Percentiles rank a stretch among this genome's conserved stretches.
These are phyloP conservation scores for bread wheat (Triticum aestivum) DNA, from an alignment of 176 grass and related monocot genomes.

Conservation along the genomic window DNA sequence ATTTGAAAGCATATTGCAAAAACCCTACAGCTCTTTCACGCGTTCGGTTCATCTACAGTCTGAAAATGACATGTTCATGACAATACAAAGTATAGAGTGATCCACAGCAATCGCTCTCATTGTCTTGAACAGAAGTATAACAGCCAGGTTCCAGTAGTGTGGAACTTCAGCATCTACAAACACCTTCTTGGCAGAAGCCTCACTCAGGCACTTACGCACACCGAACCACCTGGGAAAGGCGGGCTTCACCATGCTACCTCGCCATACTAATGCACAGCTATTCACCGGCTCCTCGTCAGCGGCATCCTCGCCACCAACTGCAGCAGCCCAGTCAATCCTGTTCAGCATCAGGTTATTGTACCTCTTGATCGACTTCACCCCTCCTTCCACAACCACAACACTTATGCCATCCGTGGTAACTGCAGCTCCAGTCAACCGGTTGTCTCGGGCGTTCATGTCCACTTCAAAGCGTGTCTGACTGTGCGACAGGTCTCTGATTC, in stretches of 20 bases:
- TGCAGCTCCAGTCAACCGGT: conserved; percentile 62
- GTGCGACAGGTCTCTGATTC: conserved; percentile 77
- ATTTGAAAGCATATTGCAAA: too few relatives aligned
- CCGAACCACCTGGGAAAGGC: conserved; percentile 71
- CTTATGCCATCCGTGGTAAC: conserved; percentile 70
- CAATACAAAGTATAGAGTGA: too few relatives aligned
- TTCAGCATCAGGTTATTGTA: conserved; percentile 89
- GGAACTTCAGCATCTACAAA: neutral
- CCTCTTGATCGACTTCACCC: conserved; percentile 86
- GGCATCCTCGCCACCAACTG: conserved; percentile 51
- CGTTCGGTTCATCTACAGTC: too few relatives aligned
- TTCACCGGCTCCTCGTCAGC: conserved; percentile 47
- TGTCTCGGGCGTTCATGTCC: conserved; percentile 86
- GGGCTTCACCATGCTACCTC: conserved; percentile 69
- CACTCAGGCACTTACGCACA: conserved; percentile 71
- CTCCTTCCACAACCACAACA: conserved; percentile 95
- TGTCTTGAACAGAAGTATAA: too few relatives aligned
- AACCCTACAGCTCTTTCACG: too few relatives aligned
- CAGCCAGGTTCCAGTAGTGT: too few relatives aligned
- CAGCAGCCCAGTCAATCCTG: conserved; percentile 76
- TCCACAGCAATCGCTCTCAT: too few relatives aligned
- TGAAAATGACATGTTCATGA: too few relatives aligned
- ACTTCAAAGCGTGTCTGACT: conserved; percentile 85
- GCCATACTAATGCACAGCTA: conserved; percentile 88
- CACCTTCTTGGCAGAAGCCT: conserved; percentile 77